Percentiles rank a stretch among this genome's conserved stretches.
phyloP scores from a whole-genome alignment of 257 asterid species.

The Jacaranda copaia region DNA sequence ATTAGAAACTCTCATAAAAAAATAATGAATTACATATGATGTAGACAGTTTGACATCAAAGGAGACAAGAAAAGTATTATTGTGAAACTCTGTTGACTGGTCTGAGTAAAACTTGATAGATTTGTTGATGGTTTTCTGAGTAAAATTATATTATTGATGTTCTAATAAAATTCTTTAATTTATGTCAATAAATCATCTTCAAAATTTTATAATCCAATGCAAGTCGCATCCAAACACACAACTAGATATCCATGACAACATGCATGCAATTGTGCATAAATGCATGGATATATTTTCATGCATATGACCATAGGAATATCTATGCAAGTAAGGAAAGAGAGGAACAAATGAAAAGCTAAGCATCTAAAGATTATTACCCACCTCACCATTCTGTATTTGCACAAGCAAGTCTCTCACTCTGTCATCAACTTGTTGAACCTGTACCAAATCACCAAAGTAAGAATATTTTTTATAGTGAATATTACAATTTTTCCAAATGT shows the following conservation, averaged over 20 bases:
- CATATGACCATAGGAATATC: conserved; percentile 9
- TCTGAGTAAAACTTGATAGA: no score
- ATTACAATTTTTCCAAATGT: background rate
- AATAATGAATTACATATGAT: background rate
- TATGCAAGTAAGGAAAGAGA: background rate
- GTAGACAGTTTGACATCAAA: background rate
- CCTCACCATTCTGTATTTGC: conserved; percentile 77
- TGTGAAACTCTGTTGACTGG: background rate
- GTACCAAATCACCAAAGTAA: conserved; percentile 21
- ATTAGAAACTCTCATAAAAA: background rate
- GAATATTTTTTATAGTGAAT: background rate
- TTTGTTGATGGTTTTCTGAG: no score
- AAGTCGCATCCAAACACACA: background rate
- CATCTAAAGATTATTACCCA: conserved; percentile 39
- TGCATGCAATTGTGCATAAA: background rate
- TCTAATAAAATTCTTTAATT: background rate
- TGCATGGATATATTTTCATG: background rate
- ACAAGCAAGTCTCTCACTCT: conserved; percentile 56
- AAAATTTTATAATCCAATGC: background rate
- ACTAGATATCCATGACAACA: conserved; percentile 13
- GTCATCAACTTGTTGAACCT: conserved; percentile 69
- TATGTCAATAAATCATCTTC: conserved; percentile 7
- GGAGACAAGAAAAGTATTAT: background rate
- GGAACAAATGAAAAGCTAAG: conserved; percentile 13
- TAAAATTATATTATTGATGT: background rate